These are phyloP conservation scores for Colletotrichum sansevieriae DNA, from an alignment of 2,329 filamentous ascomycete species.

Conservation along the genomic window DNA sequence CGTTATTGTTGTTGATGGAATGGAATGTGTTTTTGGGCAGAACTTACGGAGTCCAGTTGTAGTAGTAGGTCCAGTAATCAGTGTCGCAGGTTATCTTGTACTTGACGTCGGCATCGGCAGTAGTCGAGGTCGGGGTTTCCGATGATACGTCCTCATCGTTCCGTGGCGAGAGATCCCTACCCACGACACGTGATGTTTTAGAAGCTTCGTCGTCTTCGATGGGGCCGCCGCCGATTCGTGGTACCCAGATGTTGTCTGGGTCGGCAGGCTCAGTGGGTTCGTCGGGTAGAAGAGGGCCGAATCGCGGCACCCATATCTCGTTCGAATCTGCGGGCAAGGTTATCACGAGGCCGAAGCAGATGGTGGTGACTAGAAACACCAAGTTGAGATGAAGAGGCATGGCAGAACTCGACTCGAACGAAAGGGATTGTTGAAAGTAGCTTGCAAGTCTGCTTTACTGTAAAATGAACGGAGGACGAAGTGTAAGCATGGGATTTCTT, in stretches of 20 bases:
- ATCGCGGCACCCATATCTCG: too few relatives aligned
- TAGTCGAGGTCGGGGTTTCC: neutral
- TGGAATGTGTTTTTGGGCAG: too few relatives aligned
- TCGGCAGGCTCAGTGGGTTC: too few relatives aligned
- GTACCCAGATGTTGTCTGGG: too few relatives aligned
- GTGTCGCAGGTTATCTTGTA: conserved; percentile 8
- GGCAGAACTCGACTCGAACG: too few relatives aligned
- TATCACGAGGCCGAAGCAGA: neutral
- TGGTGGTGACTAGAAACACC: neutral
- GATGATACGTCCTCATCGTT: neutral
- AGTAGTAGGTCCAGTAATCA: conserved; percentile 22
- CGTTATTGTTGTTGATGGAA: neutral
- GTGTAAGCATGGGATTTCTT: too few relatives aligned
- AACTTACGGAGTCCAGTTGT: conserved; percentile 29
- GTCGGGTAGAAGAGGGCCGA: too few relatives aligned
- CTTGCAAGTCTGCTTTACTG: neutral
- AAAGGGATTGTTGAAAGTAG: too few relatives aligned
- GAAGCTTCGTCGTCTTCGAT: too few relatives aligned
- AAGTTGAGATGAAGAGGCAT: neutral
- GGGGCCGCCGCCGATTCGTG: too few relatives aligned
- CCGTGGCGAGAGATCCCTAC: neutral
- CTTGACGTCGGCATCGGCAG: neutral
- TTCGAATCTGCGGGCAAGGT: neutral
- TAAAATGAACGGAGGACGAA: neutral
- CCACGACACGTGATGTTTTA: too few relatives aligned